Evolutionary conservation across 352 stramenopile species (phyloP).

Genomic region (Aphanomyces stellatus): DNA sequence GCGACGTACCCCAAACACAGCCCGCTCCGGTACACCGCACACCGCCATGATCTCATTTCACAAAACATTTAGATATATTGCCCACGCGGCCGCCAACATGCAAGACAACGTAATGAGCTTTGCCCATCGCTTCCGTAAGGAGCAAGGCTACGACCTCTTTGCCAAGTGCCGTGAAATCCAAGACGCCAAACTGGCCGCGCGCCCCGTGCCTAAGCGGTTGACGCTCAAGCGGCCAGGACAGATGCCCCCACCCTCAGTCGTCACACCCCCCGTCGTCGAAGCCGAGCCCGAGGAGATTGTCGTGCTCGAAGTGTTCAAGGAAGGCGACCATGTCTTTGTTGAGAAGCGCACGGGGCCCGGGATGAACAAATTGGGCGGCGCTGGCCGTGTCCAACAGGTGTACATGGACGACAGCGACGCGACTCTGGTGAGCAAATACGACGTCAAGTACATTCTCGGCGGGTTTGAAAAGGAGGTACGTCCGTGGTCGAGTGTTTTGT

Average conservation of each 20-base stretch:
- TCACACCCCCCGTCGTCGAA: background rate
- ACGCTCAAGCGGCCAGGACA: background rate
- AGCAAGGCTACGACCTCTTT: slow-evolving; percentile 85
- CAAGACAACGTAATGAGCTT: slow-evolving; percentile 86
- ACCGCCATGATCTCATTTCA: too few relatives aligned
- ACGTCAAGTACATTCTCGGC: slow-evolving; percentile 79
- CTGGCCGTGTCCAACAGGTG: slow-evolving; percentile 34
- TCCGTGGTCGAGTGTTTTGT: background rate
- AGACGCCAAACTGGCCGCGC: slow-evolving; percentile 28
- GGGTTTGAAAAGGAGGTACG: slow-evolving; percentile 49
- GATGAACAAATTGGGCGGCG: slow-evolving; percentile 71
- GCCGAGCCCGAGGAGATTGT: background rate
- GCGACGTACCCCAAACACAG: slow-evolving; percentile 84
- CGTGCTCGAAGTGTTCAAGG: slow-evolving; percentile 28
- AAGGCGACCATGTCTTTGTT: slow-evolving; percentile 68
- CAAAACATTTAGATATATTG: slow-evolving; percentile 49
- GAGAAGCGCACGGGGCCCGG: slow-evolving; percentile 55
- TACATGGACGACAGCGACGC: slow-evolving; percentile 44
- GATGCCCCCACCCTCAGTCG: slow-evolving; percentile 5
- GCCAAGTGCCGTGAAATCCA: slow-evolving; percentile 71
- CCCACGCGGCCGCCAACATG: slow-evolving; percentile 75
- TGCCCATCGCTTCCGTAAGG: slow-evolving; percentile 76
- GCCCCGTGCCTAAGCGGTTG: background rate
- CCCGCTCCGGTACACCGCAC: slow-evolving; percentile 36
- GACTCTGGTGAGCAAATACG: slow-evolving; percentile 31